phyloP scores from a whole-genome alignment of 1,139 yeast species.

The Hyphopichia burtonii region DNA sequence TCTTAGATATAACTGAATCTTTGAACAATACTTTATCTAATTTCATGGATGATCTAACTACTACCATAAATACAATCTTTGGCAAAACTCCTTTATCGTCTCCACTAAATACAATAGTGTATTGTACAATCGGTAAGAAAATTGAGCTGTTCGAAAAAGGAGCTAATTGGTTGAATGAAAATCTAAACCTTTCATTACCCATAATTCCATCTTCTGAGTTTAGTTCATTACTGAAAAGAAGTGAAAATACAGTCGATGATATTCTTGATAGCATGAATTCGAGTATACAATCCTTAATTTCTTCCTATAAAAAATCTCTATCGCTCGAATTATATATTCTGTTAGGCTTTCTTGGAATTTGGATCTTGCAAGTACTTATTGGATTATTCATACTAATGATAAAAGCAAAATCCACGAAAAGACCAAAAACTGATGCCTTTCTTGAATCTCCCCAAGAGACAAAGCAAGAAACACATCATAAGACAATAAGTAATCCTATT shows the following conservation, averaged over 20 bases:
- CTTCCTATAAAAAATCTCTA: constrained; percentile 17
- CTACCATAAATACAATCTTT: constrained; percentile 45
- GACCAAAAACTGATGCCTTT: no score
- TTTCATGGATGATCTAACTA: constrained; percentile 27
- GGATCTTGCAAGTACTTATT: constrained; percentile 46
- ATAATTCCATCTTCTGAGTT: constrained; percentile 8
- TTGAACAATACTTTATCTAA: constrained; percentile 51
- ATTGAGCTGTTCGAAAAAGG: constrained; percentile 65
- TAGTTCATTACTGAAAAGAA: neutral
- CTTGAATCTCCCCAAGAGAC: neutral
- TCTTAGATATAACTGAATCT: constrained; percentile 47
- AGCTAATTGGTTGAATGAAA: constrained; percentile 71
- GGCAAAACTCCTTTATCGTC: constrained; percentile 63
- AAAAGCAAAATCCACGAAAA: neutral
- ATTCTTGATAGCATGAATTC: neutral
- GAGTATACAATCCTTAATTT: neutral
- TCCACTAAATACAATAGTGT: constrained; percentile 66
- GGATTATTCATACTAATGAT: constrained; percentile 19
- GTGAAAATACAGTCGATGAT: neutral
- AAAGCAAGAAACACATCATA: neutral
- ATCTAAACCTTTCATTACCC: constrained; percentile 64
- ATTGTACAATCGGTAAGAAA: constrained; percentile 78
- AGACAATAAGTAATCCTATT: constrained; percentile 31
- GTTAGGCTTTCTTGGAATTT: constrained; percentile 40
- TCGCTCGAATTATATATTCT: constrained; percentile 48